Conservation (phyloP, 1,284 basidiomycete species). For the Ustilago vetiveriae region DNA sequence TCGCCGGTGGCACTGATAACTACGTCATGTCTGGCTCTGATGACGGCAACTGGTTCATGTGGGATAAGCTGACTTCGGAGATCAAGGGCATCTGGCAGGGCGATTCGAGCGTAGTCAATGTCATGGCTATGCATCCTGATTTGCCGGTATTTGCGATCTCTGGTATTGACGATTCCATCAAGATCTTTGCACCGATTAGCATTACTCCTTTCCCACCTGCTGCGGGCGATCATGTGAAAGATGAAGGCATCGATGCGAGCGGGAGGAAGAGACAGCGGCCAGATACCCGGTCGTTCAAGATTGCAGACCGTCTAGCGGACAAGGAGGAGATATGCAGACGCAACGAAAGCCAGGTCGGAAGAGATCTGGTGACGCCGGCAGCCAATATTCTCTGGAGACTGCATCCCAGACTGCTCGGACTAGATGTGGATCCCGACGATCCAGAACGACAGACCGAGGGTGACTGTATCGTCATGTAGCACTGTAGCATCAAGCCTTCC, state of each 20-base stretch:
- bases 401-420: constrained; percentile 6
- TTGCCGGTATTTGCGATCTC: constrained; percentile 82
- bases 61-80: constrained; percentile 35
- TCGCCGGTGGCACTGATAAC: constrained; percentile 80
- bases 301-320: constrained; percentile 19
- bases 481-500: too few relatives aligned
- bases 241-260: background rate
- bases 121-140: constrained; percentile 83
- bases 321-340: constrained; percentile 20
- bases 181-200: constrained; percentile 77
- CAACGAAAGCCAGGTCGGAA: constrained; percentile 4
- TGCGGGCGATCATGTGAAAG: background rate
- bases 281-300: background rate
- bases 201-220: constrained; percentile 15
- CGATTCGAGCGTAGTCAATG: constrained; percentile 73
- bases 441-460: background rate
- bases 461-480: constrained; percentile 5
- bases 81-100: constrained; percentile 51
- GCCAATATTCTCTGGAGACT: constrained; percentile 9
- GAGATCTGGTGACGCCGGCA: background rate
- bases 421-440: constrained; percentile 4
- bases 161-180: constrained; percentile 88
- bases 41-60: constrained; percentile 80
- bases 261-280: background rate
- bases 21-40: constrained; percentile 87